A percentile compares a stretch with the other conserved stretches of the same genome.
These are phyloP conservation scores for Domatiomyces globalis DNA, from an alignment of 2,329 filamentous ascomycete genomes.

Conservation along the genomic window DNA sequence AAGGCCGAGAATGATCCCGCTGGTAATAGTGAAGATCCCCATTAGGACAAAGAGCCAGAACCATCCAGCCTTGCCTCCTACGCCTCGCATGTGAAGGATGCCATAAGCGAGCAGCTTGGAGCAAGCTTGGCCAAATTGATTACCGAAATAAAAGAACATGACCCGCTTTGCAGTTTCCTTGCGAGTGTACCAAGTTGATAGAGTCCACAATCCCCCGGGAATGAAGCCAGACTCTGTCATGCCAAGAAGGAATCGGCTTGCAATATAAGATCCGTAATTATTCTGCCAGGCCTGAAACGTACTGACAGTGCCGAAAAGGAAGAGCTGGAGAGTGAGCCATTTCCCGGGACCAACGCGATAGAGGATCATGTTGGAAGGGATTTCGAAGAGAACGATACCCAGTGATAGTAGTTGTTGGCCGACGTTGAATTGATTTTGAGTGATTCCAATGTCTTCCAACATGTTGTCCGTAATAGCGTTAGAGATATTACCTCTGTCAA, in stretches of 20 bases:
- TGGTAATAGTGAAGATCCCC: conserved; percentile 38
- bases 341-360: conserved; percentile 38
- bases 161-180: conserved; percentile 39
- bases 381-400: conserved; percentile 35
- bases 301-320: conserved; percentile 38
- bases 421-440: conserved; percentile 41
- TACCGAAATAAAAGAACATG: conserved; percentile 43
- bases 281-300: conserved; percentile 42
- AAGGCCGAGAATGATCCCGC: conserved; percentile 28
- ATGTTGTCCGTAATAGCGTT: conserved; percentile 41
- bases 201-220: conserved; percentile 37
- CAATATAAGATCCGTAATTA: conserved; percentile 35
- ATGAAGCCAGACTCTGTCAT: conserved; percentile 43
- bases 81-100: conserved; percentile 36
- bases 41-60: conserved; percentile 43
- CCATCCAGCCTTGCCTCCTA: conserved; percentile 38
- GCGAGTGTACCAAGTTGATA: conserved; percentile 43
- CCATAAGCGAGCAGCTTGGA: conserved; percentile 27
- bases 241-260: conserved; percentile 39
- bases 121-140: conserved; percentile 37
- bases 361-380: conserved; percentile 42
- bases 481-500: conserved; percentile 27
- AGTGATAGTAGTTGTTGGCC: conserved; percentile 39
- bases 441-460: conserved; percentile 36
- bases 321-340: conserved; percentile 41